These are phyloP conservation scores for Pestalotiopsis sp. DNA, from an alignment of 2,329 filamentous ascomycete genomes.

Conservation along the genomic window DNA sequence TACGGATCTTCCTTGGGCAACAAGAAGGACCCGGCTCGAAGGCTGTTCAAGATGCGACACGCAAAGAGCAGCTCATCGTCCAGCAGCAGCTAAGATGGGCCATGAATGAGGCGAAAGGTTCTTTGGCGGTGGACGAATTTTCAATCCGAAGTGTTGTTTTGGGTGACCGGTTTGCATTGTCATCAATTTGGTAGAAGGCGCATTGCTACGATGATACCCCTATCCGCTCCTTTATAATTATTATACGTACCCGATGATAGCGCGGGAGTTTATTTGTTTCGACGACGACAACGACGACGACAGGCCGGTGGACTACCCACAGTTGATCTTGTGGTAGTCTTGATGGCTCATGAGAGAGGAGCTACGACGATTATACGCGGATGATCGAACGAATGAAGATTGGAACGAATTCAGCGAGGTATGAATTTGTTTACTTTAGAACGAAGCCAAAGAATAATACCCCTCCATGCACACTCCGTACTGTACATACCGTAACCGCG, in stretches of 20 bases:
- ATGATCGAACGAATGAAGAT: not conserved
- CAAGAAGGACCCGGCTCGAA: slow-evolving; percentile 2
- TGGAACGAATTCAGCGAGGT: not conserved
- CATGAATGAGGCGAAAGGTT: not conserved
- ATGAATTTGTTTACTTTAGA: not conserved
- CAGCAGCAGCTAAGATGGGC: not conserved
- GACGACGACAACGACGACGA: not conserved
- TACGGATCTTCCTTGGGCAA: slow-evolving; percentile 20
- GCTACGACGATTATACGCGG: not conserved
- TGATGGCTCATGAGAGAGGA: not conserved
- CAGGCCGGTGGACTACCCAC: not conserved
- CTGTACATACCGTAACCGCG: not conserved
- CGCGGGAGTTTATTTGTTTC: not conserved
- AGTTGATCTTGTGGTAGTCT: not conserved
- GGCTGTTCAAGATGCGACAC: slow-evolving; percentile 7
- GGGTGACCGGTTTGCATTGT: not conserved
- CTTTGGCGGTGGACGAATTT: not conserved
- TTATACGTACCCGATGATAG: not conserved
- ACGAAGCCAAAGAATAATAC: not conserved
- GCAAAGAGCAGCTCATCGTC: slow-evolving; percentile 4
- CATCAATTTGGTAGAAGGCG: not conserved
- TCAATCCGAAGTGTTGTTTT: not conserved
- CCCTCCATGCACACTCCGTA: not conserved
- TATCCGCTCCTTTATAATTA: not conserved
- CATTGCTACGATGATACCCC: not conserved